Evolutionary conservation across 2,329 filamentous ascomycete species (phyloP), one percentile per base, ranked within the genome.

Genomic region (Coleophoma eucalyptorum): DNA sequence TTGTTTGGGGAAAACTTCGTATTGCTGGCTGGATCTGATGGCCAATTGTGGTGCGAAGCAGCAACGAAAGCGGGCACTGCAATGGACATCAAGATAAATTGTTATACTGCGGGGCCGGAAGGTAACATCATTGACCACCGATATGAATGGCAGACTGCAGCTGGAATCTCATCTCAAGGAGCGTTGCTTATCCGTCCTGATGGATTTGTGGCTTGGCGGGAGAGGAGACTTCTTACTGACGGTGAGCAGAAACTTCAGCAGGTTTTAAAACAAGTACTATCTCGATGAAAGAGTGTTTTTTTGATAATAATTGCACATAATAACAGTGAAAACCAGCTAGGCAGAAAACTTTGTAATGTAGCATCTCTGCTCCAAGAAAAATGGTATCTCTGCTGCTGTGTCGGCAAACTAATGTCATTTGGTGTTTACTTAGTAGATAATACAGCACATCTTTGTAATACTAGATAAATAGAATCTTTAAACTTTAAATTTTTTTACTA

Each of bases 161-260:
- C 66, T 15, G 61, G 65, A 1, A 60, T 69, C 21, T 62, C 62
- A 4, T 33, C 50, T 4, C 53, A 26, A 18, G 67, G 68, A 2
- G 65, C 64, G 3, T 52, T 62, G 16, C 57, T 70, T 8, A 52
- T 69, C 31, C 56, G 68, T 13, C 68, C 68, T 0, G 68, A 71
- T 58, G 65, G 63, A 1, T 65, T 66, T 55, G 58, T 70, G 42
- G 62, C 62, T 1, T 71, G 67, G 66, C 50, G 59, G 19, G 46
- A 33, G 4, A 51, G 53, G 19, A 44, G 42, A 33, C 12, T 26
- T 20, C 19, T 2, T n/a, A 7, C 42, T 44, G 21, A 44, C 31
- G 11, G 3, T n/a, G 11, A 44, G n/a, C 19, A 26, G n/a, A 20
- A 26, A 2, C 26, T 44, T 15, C 8, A 32, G n/a, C 19, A 15